Conservation (phyloP, 1,284 basidiomycete species). For the Sporisorium sorghi region DNA sequence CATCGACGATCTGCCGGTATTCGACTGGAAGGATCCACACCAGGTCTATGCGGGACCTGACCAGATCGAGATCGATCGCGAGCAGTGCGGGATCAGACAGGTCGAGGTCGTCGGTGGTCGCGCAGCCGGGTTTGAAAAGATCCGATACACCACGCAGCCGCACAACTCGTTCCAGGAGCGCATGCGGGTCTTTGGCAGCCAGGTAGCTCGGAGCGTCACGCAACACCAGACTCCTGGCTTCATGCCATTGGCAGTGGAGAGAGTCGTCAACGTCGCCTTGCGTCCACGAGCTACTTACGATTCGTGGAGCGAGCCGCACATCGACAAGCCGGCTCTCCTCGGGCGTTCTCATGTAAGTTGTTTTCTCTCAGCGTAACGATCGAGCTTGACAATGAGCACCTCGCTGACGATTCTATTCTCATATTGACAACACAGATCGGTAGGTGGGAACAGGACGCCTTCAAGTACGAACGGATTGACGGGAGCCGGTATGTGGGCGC, state of each 20-base stretch:
- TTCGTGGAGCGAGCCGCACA: slow-evolving; percentile 17
- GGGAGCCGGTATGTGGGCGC: slow-evolving; percentile 16
- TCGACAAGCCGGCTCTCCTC: slow-evolving; percentile 33
- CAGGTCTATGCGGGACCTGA: slow-evolving; percentile 23
- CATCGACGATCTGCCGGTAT: slow-evolving; percentile 29
- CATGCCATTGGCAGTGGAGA: slow-evolving; percentile 14
- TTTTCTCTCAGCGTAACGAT: not conserved
- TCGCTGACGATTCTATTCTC: not conserved
- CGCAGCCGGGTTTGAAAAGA: not conserved
- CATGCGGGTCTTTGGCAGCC: slow-evolving; percentile 18
- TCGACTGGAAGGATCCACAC: slow-evolving; percentile 48
- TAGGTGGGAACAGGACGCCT: not conserved
- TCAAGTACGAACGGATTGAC: slow-evolving; percentile 26
- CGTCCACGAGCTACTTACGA: slow-evolving; percentile 22
- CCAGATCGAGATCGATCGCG: slow-evolving; percentile 14
- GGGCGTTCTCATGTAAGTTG: slow-evolving; percentile 5
- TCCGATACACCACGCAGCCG: slow-evolving; percentile 5
- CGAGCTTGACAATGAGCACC: not conserved
- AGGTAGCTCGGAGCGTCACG: not conserved
- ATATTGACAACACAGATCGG: slow-evolving; percentile 6
- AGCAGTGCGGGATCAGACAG: slow-evolving; percentile 16
- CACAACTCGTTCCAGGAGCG: slow-evolving; percentile 34
- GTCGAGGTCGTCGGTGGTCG: slow-evolving; percentile 3
- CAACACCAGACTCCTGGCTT: slow-evolving; percentile 40
- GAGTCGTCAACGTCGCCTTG: slow-evolving; percentile 41